A percentile compares a stretch with the other conserved stretches of the same genome.
phyloP scores from a whole-genome alignment of 2,329 filamentous ascomycete genomes.

The Malbranchea zuffiana region DNA sequence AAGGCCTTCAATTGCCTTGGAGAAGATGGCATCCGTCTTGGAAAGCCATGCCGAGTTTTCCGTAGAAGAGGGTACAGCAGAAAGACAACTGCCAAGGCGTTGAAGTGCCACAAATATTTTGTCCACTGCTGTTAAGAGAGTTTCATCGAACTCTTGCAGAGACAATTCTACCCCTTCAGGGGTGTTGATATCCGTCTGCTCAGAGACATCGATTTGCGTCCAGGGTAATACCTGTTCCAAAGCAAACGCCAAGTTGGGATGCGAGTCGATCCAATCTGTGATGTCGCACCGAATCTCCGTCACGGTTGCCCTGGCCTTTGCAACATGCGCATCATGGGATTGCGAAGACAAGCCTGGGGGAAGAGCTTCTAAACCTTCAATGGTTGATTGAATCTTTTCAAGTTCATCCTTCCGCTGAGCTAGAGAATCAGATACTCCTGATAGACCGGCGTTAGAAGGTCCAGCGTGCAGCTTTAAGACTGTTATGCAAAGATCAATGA shows the following conservation, averaged over 20 bases:
- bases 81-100: constrained; percentile 49
- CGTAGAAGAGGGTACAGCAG: constrained; percentile 45
- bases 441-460: constrained; percentile 46
- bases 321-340: constrained; percentile 21
- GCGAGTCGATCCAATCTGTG: constrained; percentile 31
- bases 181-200: constrained; percentile 13
- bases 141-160: constrained; percentile 43
- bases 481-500: constrained; percentile 52
- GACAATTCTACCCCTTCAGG: constrained; percentile 12
- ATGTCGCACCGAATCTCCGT: constrained; percentile 33
- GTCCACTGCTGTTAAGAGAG: constrained; percentile 57
- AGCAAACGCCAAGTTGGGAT: constrained; percentile 53
- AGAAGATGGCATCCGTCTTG: constrained; percentile 44
- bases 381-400: constrained; percentile 33
- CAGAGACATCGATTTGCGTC: constrained; percentile 35
- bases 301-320: constrained; percentile 23
- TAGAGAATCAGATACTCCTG: constrained; percentile 37
- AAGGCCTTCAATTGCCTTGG: constrained; percentile 47
- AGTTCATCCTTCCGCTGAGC: constrained; percentile 42
- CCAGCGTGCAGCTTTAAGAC: constrained; percentile 57
- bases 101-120: constrained; percentile 71
- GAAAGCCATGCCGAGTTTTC: constrained; percentile 56
- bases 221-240: constrained; percentile 57
- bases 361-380: constrained; percentile 38
- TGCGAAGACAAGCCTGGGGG: constrained; percentile 40